Conservation (phyloP, 129 eudicot genomes). For the Lactuca sativa region DNA sequence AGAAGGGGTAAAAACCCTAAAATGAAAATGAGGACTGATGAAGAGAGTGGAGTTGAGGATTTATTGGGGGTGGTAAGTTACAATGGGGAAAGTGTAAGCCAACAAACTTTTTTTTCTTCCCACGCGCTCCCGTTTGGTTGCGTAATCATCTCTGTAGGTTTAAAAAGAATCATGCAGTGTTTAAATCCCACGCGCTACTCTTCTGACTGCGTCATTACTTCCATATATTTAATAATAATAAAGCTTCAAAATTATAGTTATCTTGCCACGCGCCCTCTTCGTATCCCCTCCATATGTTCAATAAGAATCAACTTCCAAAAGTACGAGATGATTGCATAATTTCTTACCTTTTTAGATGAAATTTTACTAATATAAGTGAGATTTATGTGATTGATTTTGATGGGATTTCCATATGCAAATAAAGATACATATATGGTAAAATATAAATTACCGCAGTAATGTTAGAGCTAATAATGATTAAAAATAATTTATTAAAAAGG, state of each 20-base stretch:
- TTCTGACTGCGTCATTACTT: not conserved
- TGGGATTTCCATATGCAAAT: too few relatives aligned
- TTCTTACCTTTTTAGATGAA: too few relatives aligned
- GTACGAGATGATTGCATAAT: too few relatives aligned
- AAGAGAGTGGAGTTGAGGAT: conserved; percentile 22
- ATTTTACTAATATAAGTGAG: too few relatives aligned
- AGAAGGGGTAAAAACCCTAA: conserved; percentile 29
- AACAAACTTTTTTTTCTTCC: not conserved
- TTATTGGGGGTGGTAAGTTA: conserved; percentile 20
- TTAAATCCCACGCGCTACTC: not conserved
- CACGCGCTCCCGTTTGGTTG: conserved; percentile 11
- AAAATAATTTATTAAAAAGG: too few relatives aligned
- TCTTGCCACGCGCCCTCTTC: not conserved
- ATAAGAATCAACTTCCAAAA: too few relatives aligned
- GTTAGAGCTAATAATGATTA: too few relatives aligned
- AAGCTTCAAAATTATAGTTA: too few relatives aligned
- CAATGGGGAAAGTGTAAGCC: not conserved
- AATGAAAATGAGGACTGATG: conserved; percentile 11
- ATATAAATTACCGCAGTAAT: too few relatives aligned
- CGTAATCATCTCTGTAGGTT: not conserved
- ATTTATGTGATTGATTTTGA: too few relatives aligned
- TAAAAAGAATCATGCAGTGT: not conserved
- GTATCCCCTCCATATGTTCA: not conserved
- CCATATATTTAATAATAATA: too few relatives aligned
- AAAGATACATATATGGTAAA: too few relatives aligned